A percentile compares a stretch with the other conserved stretches of the same genome.
Evolutionary conservation across 805 yeast genomes (phyloP).

Genomic region (Myxozyma udenii): DNA sequence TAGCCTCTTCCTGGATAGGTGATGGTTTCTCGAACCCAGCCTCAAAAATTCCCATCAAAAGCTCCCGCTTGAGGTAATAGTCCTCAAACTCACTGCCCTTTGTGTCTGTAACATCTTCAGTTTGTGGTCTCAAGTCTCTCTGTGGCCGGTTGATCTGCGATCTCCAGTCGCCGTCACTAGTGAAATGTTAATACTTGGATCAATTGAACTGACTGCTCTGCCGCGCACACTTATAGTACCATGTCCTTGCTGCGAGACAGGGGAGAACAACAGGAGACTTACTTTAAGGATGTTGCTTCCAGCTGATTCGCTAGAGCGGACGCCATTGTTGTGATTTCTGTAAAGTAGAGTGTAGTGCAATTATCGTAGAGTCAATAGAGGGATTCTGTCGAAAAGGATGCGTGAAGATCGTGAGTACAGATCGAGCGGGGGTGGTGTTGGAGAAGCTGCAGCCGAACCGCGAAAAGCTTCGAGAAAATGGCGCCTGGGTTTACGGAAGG

Average conservation of each 20-base stretch:
- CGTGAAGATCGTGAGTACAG: too few relatives aligned
- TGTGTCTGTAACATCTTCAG: conserved; percentile 82
- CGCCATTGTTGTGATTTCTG: conserved; percentile 12
- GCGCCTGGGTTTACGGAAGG: too few relatives aligned
- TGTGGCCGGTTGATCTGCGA: conserved; percentile 66
- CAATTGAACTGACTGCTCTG: background rate
- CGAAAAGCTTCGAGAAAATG: too few relatives aligned
- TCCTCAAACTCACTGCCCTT: conserved; percentile 91
- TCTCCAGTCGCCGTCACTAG: conserved; percentile 61
- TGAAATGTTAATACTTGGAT: background rate
- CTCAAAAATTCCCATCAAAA: conserved; percentile 96
- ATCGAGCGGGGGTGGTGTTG: too few relatives aligned
- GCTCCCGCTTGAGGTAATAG: conserved; percentile 84
- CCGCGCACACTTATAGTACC: background rate
- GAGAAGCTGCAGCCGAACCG: too few relatives aligned
- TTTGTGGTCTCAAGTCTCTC: conserved; percentile 91
- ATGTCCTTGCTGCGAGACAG: background rate
- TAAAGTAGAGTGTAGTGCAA: background rate
- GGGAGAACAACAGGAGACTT: background rate
- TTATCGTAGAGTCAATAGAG: too few relatives aligned
- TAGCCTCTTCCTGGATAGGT: conserved; percentile 95
- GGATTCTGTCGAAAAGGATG: too few relatives aligned
- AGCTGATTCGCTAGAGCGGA: conserved; percentile 25
- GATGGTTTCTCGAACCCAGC: conserved; percentile 98
- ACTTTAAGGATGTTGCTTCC: conserved; percentile 19